Evolutionary conservation across 371 early-diverging fungal species (phyloP).

Genomic region (Zychaea mexicana): DNA sequence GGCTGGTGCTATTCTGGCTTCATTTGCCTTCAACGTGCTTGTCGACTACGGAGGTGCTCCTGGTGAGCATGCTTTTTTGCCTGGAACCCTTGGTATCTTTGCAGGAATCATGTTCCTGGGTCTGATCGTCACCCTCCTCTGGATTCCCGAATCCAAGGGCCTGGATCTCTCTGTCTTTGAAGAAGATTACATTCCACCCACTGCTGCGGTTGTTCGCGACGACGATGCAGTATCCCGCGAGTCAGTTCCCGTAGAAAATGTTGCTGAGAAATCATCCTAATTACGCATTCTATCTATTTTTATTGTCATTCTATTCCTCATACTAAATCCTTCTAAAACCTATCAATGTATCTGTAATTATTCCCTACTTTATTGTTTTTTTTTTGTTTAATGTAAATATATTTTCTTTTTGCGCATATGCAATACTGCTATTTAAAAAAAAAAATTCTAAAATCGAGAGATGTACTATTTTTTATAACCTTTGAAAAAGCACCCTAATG

Average conservation of each 20-base stretch:
- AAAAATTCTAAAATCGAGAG: no score
- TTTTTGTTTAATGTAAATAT: no score
- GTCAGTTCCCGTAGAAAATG: not conserved
- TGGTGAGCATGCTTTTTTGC: conserved; percentile 65
- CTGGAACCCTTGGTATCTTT: conserved; percentile 68
- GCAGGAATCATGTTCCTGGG: conserved; percentile 73
- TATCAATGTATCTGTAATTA: no score
- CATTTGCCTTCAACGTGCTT: conserved; percentile 61
- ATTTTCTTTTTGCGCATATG: no score
- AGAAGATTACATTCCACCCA: conserved; percentile 34
- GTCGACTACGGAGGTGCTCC: conserved; percentile 56
- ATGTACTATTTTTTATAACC: no score
- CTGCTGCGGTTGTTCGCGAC: not conserved
- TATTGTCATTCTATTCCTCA: no score
- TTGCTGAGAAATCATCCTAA: not conserved
- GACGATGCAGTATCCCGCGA: not conserved
- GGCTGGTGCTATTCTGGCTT: conserved; percentile 73
- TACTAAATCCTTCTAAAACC: no score
- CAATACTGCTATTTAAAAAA: no score
- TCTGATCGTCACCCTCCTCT: conserved; percentile 47
- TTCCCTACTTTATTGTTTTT: no score
- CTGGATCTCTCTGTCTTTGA: conserved; percentile 61
- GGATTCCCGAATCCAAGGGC: conserved; percentile 61
- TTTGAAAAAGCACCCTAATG: no score
- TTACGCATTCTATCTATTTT: no score